Percentiles rank a stretch among this genome's conserved stretches.
phyloP scores from a whole-genome alignment of 768 basidiomycete species.

The Termitomyces sp. region DNA sequence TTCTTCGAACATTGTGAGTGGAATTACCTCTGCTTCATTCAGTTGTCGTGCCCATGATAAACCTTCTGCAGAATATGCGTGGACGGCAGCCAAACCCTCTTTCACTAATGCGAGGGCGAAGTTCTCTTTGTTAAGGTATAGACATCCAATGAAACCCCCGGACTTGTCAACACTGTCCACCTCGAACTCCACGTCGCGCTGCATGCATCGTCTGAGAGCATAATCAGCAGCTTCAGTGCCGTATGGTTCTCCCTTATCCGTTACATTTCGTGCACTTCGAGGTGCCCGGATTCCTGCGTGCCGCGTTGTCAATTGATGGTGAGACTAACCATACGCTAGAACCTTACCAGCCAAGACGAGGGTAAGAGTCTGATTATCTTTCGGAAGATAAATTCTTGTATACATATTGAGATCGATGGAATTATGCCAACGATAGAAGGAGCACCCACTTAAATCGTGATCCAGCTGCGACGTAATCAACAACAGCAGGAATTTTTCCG shows the following conservation, averaged over 20 bases:
- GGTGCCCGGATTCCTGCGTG: conserved; percentile 82
- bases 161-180: conserved; percentile 90
- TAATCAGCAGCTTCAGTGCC: conserved; percentile 83
- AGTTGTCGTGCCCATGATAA: conserved; percentile 79
- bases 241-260: conserved; percentile 88
- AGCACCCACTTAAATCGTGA: conserved; percentile 85
- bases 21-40: conserved; percentile 73
- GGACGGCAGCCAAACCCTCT: conserved; percentile 88
- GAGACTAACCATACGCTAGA: neutral
- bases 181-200: conserved; percentile 92
- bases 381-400: conserved; percentile 73
- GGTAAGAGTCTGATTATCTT: conserved; percentile 91
- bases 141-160: conserved; percentile 90
- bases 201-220: conserved; percentile 78
- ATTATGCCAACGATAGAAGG: neutral
- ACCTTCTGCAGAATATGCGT: conserved; percentile 82
- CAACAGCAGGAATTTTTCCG: conserved; percentile 79
- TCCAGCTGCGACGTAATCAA: conserved; percentile 92
- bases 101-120: conserved; percentile 78
- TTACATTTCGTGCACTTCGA: conserved; percentile 72
- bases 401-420: neutral
- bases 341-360: conserved; percentile 79
- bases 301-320: neutral
- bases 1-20: conserved; percentile 1
- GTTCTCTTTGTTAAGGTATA: conserved; percentile 88